Percentiles rank a stretch among this genome's conserved stretches.
These are phyloP conservation scores for Sergeia podlipaevii DNA, from an alignment of 208 protist species.

Conservation along the genomic window DNA sequence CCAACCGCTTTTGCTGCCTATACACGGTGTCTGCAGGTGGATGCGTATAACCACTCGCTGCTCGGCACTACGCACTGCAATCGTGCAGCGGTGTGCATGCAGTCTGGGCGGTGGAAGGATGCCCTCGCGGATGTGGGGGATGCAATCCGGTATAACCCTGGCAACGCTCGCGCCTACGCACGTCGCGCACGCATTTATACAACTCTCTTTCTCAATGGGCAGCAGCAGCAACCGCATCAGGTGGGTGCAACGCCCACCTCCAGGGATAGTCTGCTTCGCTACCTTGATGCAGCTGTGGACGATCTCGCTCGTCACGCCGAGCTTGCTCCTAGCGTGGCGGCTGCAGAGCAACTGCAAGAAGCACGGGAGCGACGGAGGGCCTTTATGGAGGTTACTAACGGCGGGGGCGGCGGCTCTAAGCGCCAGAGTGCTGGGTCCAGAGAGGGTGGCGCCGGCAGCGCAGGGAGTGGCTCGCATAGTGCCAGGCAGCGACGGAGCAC, in stretches of 20 bases:
- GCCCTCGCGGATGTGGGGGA: conserved; percentile 42
- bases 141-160: conserved; percentile 37
- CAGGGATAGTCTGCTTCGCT: conserved; percentile 17
- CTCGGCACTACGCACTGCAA: conserved; percentile 73
- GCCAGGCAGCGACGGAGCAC: not conserved
- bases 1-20: conserved; percentile 47
- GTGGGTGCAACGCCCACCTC: conserved; percentile 10
- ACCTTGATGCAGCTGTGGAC: conserved; percentile 48
- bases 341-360: conserved; percentile 17
- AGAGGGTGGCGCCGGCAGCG: not conserved
- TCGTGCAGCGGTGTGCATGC: conserved; percentile 76
- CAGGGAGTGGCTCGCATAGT: not conserved
- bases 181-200: conserved; percentile 59
- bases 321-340: conserved; percentile 31
- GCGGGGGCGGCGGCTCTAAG: not conserved
- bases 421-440: too few species aligned
- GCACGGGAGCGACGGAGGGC: conserved; percentile 9
- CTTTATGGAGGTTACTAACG: conserved; percentile 12
- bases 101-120: conserved; percentile 49
- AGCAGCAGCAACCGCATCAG: conserved; percentile 14
- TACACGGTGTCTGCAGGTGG: conserved; percentile 55
- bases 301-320: conserved; percentile 46
- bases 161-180: conserved; percentile 57
- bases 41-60: conserved; percentile 59
- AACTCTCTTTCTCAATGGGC: conserved; percentile 33